Conservation (phyloP, 768 basidiomycete species). For the Dendrothele bispora region DNA sequence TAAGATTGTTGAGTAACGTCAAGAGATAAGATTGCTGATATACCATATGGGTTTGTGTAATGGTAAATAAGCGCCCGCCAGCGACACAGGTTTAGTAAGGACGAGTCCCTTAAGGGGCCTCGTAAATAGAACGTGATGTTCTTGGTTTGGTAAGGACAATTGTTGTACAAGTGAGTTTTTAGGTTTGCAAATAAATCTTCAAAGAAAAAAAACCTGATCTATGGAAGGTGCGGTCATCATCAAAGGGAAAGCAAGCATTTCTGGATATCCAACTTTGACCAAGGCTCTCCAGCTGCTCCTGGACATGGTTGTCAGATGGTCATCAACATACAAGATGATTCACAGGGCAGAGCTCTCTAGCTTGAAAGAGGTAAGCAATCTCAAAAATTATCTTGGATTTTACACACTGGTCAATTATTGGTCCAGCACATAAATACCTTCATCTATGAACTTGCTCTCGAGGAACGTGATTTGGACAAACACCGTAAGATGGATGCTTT, state of each 20-base stretch:
- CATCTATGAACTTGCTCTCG: slow-evolving; percentile 18
- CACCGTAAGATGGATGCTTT: slow-evolving; percentile 14
- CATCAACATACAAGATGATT: slow-evolving; percentile 26
- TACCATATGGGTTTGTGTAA: too few species aligned
- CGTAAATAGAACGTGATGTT: not conserved
- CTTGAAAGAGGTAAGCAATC: slow-evolving; percentile 14
- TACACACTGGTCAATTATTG: slow-evolving; percentile 1
- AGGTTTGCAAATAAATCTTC: not conserved
- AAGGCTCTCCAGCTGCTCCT: slow-evolving; percentile 14
- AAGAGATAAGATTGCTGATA: too few species aligned
- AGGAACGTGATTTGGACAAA: slow-evolving; percentile 17
- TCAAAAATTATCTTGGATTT: not conserved
- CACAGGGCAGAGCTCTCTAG: slow-evolving; percentile 15
- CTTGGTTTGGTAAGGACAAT: slow-evolving; percentile 25
- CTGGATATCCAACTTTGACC: slow-evolving; percentile 15
- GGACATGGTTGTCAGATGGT: slow-evolving; percentile 26
- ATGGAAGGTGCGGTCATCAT: slow-evolving; percentile 19
- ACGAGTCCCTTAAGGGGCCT: too few species aligned
- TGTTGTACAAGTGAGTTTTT: slow-evolving; percentile 20
- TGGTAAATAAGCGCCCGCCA: too few species aligned
- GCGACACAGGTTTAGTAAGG: too few species aligned
- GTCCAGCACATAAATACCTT: slow-evolving; percentile 18
- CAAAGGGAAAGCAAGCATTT: slow-evolving; percentile 22
- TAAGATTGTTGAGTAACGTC: too few species aligned
- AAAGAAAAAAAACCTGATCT: slow-evolving; percentile 2